These are phyloP conservation scores for Arthrobotrys pseudoclavata DNA, from an alignment of 2,329 filamentous ascomycete species.

Conservation along the genomic window DNA sequence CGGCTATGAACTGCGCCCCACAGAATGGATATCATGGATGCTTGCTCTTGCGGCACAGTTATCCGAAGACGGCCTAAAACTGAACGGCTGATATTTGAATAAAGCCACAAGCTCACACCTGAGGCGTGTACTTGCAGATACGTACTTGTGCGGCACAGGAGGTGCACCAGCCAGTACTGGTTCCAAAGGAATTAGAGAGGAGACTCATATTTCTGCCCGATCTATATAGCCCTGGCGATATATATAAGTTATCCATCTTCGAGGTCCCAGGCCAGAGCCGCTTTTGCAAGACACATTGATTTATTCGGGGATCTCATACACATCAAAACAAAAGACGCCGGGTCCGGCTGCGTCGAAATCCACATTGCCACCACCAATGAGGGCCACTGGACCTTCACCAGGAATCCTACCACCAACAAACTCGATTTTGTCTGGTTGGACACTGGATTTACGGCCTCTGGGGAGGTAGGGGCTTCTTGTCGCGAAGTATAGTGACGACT, in stretches of 20 bases:
- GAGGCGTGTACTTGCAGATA: background rate
- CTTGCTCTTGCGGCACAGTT: background rate
- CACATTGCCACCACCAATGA: background rate
- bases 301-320: background rate
- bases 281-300: too few species aligned
- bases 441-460: conserved; percentile 1
- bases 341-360: background rate
- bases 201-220: too few species aligned
- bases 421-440: conserved; percentile 2
- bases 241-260: too few species aligned
- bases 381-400: background rate
- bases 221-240: too few species aligned
- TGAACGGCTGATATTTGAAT: background rate
- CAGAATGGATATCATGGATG: background rate
- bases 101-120: background rate
- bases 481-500: background rate
- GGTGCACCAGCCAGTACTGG: background rate
- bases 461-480: background rate
- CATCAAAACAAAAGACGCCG: conserved; percentile 2
- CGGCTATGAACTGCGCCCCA: background rate
- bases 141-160: background rate
- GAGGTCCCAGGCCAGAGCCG: too few species aligned
- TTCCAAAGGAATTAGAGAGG: too few species aligned
- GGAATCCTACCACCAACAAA: background rate
- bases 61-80: background rate